Base-by-base conservation (phyloP, 2,329 filamentous ascomycete genomes). In the Fusarium solani-melongenae region DNA sequence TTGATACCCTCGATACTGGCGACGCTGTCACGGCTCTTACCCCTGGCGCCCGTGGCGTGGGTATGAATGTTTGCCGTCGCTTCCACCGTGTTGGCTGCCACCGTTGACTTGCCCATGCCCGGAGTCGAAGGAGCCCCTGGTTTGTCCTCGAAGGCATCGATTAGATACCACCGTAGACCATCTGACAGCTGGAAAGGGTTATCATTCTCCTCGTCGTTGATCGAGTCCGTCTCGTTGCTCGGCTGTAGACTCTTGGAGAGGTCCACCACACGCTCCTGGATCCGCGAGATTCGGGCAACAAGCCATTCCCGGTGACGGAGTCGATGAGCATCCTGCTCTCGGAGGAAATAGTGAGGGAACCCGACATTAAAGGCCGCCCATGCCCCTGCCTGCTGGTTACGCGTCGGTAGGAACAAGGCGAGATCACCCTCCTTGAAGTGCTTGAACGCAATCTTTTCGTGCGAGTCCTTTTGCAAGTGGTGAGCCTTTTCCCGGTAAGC, bases 291-390 rank as follows among this genome's bases (percentile, higher is more conserved):
- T 17, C 96, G 92, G 10, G 96, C 96, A 9, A 99, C 92, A n/a
- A 99, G 90, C 95, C 96, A 99, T 80, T 99, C 96, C 38, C 96
- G 90, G 56, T 91, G 92, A 33, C 92, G 91, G 7, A 99, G 86
- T 69, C 94, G 92, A 82, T 99, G 97, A 1, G 88, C 89, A 77
- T 98, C 96, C 81, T 97, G 93, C 82, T 99, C 96, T 38, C 95
- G 93, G 4, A 99, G 88, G 84, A 99, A 99, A 84, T 96, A 98
- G 81, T 99, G 96, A 10, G 96, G 96, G 69, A 96, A 97, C 1
- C 95, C 96, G 34, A 99, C 94, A 78, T 99, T 99, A 88, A 99
- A 99, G 1, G 96, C 96, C 6, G 96, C 96, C 96, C 96, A 99
- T 1, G 96, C 96, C 17, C 96, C 93, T 6, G 95, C 96, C 39